Evolutionary conservation across 352 stramenopile species (phyloP).

Genomic region (Globisporangium orthogonon): DNA sequence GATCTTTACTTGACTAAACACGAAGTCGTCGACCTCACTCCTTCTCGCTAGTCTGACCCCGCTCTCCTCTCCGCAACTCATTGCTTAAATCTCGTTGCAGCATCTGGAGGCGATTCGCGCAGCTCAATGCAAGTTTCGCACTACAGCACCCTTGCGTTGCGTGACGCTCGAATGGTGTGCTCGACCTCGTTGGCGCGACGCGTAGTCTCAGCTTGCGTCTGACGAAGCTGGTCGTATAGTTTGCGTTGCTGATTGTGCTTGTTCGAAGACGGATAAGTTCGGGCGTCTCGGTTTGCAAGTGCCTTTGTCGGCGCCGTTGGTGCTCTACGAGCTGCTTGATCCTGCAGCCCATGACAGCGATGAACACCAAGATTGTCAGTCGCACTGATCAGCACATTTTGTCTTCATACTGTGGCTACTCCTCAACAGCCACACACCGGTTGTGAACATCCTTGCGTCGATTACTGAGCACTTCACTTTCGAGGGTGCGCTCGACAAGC

Average conservation of each 20-base stretch:
- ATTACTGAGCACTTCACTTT: constrained; percentile 15
- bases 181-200: constrained; percentile 18
- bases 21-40: constrained; percentile 26
- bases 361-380: neutral
- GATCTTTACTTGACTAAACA: constrained; percentile 42
- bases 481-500: neutral
- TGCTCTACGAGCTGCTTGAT: constrained; percentile 8
- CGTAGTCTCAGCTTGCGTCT: constrained; percentile 20
- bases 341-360: constrained; percentile 3
- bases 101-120: constrained; percentile 29
- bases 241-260: constrained; percentile 19
- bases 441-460: constrained; percentile 23
- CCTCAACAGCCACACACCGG: constrained; percentile 15
- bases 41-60: neutral
- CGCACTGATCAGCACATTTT: neutral
- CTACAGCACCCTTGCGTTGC: constrained; percentile 14
- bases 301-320: neutral
- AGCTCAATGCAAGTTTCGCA: constrained; percentile 28
- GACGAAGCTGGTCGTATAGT: constrained; percentile 36
- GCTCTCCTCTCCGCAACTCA: constrained; percentile 19
- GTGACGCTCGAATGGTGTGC: constrained; percentile 7
- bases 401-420: no score
- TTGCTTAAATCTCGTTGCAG: constrained; percentile 7
- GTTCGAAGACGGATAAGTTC: constrained; percentile 4
- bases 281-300: no score